Percentiles rank a stretch among this genome's conserved stretches.
Conservation (phyloP, 2,329 filamentous ascomycete genomes). For the Claviceps spartinae region DNA sequence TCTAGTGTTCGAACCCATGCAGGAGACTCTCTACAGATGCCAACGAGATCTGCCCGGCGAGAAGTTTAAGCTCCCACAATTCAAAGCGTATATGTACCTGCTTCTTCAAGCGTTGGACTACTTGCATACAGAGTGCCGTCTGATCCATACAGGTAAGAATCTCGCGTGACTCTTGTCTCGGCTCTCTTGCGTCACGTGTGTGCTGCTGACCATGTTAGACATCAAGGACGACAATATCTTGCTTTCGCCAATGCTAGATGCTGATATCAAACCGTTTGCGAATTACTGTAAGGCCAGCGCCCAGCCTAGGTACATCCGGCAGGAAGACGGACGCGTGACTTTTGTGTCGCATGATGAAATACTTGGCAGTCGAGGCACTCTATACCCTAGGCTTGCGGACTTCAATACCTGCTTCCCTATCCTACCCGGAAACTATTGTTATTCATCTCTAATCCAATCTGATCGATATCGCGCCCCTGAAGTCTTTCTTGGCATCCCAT, state of each 20-base stretch:
- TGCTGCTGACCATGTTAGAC: not conserved
- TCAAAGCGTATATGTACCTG: constrained; percentile 8
- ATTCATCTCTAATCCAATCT: constrained; percentile 11
- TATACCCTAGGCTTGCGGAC: not conserved
- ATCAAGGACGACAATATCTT: constrained; percentile 10
- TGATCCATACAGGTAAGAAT: too few relatives aligned
- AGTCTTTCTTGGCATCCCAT: constrained; percentile 12
- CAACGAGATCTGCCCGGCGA: constrained; percentile 8
- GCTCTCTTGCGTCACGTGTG: not conserved
- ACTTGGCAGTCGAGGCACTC: too few relatives aligned
- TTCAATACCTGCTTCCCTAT: not conserved
- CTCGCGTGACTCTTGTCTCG: constrained; percentile 2
- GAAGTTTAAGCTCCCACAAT: constrained; percentile 6
- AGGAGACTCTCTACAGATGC: not conserved
- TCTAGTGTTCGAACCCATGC: constrained; percentile 9
- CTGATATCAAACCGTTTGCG: too few relatives aligned
- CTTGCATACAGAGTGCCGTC: too few relatives aligned
- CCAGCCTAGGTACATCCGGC: not conserved
- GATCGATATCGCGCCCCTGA: constrained; percentile 12
- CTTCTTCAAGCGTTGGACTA: too few relatives aligned
- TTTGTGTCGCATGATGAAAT: too few relatives aligned
- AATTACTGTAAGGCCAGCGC: not conserved
- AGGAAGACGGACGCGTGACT: not conserved
- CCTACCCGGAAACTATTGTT: not conserved
- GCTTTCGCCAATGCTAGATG: not conserved